A percentile compares a stretch with the other conserved stretches of the same genome.
Conservation (phyloP, 306 rosid species). For the Abrus precatorius region DNA sequence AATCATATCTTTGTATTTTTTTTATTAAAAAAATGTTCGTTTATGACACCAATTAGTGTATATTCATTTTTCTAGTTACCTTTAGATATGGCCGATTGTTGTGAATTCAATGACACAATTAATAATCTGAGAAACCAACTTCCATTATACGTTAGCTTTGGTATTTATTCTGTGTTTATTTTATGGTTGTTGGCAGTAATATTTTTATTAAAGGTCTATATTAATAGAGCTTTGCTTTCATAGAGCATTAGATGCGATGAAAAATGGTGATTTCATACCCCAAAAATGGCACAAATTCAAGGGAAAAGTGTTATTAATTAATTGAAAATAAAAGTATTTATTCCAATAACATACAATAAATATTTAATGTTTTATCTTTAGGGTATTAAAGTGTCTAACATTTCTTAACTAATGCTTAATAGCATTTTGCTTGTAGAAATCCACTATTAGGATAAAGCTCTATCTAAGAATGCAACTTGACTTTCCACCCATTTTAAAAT, state of each 20-base stretch:
- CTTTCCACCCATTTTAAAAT: not conserved
- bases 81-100: not conserved
- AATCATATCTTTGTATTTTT: not conserved
- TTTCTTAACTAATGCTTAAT: not conserved
- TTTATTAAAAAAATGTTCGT: not conserved
- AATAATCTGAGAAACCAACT: conserved; percentile 16
- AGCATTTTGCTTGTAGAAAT: not conserved
- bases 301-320: no score
- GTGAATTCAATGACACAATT: not conserved
- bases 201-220: not conserved
- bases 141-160: not conserved
- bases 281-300: no score
- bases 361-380: no score
- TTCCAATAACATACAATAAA: no score
- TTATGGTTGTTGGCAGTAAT: conserved; percentile 14
- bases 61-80: not conserved
- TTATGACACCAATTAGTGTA: not conserved
- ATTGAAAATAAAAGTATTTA: no score
- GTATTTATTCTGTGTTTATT: conserved; percentile 26
- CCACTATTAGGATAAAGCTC: not conserved
- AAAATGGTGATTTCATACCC: not conserved
- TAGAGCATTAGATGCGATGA: no score
- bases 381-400: no score
- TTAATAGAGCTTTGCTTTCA: conserved; percentile 12
- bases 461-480: not conserved